A percentile compares a stretch with the other conserved stretches of the same genome.
These are phyloP conservation scores for Dioszegia crocea DNA, from an alignment of 768 basidiomycete genomes.

Conservation along the genomic window DNA sequence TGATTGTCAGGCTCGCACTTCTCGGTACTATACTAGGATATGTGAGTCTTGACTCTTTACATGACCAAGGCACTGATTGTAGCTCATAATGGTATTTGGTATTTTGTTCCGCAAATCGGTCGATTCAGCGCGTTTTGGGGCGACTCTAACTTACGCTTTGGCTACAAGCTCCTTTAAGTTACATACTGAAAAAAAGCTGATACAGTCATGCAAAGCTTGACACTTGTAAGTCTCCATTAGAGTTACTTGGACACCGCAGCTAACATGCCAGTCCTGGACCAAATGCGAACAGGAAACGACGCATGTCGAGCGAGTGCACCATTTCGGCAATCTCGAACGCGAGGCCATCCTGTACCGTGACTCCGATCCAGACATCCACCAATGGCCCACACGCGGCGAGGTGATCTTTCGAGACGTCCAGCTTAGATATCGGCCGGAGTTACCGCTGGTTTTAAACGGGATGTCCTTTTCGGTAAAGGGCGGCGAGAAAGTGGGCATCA, in stretches of 20 bases:
- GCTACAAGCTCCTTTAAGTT: slow-evolving; percentile 36
- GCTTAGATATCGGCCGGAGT: slow-evolving; percentile 66
- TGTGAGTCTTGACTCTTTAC: too few species aligned
- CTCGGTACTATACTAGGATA: too few species aligned
- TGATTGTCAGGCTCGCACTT: too few species aligned
- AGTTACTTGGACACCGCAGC: too few species aligned
- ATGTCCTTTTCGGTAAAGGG: slow-evolving; percentile 67
- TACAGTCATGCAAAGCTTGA: too few species aligned
- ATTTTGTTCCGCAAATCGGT: too few species aligned
- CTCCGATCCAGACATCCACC: slow-evolving; percentile 51
- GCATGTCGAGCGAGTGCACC: slow-evolving; percentile 66
- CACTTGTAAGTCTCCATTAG: too few species aligned
- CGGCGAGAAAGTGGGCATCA: slow-evolving; percentile 75
- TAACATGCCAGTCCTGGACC: neutral
- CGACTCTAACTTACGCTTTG: slow-evolving; percentile 51
- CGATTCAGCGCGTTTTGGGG: too few species aligned
- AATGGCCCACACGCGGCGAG: slow-evolving; percentile 71
- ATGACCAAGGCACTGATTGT: too few species aligned
- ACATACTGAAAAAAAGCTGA: slow-evolving; percentile 48
- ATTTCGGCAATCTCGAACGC: slow-evolving; percentile 67
- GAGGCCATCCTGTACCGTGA: slow-evolving; percentile 62
- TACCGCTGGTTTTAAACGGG: slow-evolving; percentile 72
- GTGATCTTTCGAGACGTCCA: slow-evolving; percentile 67
- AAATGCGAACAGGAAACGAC: slow-evolving; percentile 49
- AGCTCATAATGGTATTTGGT: too few species aligned